Conservation (phyloP, 257 asterid genomes). For the Linaria vulgaris region DNA sequence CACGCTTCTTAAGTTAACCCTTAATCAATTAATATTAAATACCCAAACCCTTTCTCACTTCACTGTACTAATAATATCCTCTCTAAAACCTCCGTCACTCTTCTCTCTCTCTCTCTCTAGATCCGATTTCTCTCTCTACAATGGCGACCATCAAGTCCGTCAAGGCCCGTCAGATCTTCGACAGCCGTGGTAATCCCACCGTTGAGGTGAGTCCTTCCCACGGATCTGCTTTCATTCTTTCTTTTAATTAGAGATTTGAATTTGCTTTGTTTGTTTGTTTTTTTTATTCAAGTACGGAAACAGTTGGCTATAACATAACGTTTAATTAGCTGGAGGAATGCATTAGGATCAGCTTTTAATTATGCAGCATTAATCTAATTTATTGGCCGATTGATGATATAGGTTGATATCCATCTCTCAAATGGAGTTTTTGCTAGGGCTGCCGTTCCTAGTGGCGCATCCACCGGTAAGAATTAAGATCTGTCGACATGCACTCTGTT, state of each 20-base stretch:
- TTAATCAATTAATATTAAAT: no score
- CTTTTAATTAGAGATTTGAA: no score
- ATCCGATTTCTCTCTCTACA: slow-evolving; percentile 21
- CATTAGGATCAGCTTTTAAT: no score
- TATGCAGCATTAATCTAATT: no score
- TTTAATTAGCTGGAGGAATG: no score
- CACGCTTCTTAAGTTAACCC: no score
- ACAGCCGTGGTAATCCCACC: slow-evolving; percentile 87
- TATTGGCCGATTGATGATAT: slow-evolving; percentile 6
- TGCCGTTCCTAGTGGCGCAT: slow-evolving; percentile 96
- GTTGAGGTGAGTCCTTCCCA: slow-evolving; percentile 56
- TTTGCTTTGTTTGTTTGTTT: background rate
- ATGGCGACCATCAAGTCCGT: slow-evolving; percentile 65
- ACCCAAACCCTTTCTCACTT: background rate
- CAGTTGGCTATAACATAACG: no score
- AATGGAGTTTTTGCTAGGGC: slow-evolving; percentile 69
- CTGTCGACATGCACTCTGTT: no score
- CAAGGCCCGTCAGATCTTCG: slow-evolving; percentile 85
- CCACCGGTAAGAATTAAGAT: slow-evolving; percentile 58
- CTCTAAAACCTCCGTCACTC: no score
- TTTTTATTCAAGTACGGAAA: no score
- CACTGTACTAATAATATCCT: background rate
- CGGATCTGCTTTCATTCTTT: slow-evolving; percentile 12
- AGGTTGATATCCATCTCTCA: slow-evolving; percentile 73
- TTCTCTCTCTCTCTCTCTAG: no score